Conservation (phyloP, 345 rosid species). For the Microcos paniculata region DNA sequence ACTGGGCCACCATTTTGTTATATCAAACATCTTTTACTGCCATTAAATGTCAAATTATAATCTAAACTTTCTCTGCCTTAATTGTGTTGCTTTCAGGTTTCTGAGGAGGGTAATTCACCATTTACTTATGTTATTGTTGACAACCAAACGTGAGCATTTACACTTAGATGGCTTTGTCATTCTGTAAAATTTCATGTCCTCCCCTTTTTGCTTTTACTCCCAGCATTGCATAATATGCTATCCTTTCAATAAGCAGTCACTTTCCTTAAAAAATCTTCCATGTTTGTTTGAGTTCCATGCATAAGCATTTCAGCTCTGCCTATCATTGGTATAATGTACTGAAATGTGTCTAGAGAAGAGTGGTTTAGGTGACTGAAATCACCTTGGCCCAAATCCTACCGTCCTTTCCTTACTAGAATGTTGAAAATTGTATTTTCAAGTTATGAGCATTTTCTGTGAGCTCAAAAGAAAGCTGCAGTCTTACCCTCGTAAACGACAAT, state of each 20-base stretch:
- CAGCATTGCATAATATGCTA: neutral
- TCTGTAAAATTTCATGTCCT: neutral
- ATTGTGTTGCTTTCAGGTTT: constrained; percentile 49
- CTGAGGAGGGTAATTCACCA: constrained; percentile 71
- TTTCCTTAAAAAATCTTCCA: neutral
- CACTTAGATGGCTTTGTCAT: neutral
- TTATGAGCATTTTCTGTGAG: neutral
- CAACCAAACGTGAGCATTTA: constrained; percentile 61
- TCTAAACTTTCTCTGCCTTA: neutral
- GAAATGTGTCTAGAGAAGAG: neutral
- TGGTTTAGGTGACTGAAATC: constrained; percentile 1
- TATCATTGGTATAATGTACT: neutral
- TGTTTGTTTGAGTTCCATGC: neutral
- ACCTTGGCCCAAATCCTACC: too few relatives aligned
- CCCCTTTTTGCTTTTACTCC: too few relatives aligned
- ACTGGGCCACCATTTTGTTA: too few relatives aligned
- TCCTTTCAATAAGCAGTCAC: constrained; percentile 2
- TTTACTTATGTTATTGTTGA: constrained; percentile 87
- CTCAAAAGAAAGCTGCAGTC: neutral
- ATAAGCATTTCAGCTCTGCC: neutral
- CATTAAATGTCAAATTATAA: neutral
- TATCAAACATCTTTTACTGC: too few relatives aligned
- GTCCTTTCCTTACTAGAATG: neutral
- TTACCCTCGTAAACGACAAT: neutral
- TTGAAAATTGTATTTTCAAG: neutral